These are phyloP conservation scores for Verticillium zaregamsianum DNA, from an alignment of 2,329 filamentous ascomycete species.

Conservation along the genomic window DNA sequence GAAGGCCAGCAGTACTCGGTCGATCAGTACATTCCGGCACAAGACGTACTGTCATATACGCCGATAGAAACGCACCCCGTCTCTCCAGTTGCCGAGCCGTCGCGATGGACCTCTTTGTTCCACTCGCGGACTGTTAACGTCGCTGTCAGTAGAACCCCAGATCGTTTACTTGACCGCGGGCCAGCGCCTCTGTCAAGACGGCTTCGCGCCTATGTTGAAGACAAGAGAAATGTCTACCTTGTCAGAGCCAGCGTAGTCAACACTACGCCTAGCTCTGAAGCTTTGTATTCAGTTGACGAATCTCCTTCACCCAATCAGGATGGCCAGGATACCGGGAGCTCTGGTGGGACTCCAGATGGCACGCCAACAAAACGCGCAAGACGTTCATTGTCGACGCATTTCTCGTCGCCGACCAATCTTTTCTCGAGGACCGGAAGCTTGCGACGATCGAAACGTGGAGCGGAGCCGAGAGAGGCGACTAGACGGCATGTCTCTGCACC, in stretches of 20 bases:
- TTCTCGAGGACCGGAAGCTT: constrained; percentile 53
- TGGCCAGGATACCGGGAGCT: constrained; percentile 5
- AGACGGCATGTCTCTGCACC: constrained; percentile 53
- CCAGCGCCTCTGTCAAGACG: constrained; percentile 18
- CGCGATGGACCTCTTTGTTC: constrained; percentile 54
- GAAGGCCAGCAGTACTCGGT: constrained; percentile 11
- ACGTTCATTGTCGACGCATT: constrained; percentile 57
- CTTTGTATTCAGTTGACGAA: not conserved
- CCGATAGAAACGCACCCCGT: not conserved
- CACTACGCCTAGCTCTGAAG: not conserved
- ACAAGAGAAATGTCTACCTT: constrained; percentile 18
- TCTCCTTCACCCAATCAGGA: constrained; percentile 2
- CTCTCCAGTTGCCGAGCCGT: constrained; percentile 8
- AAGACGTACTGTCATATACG: not conserved
- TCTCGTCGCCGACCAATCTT: constrained; percentile 53
- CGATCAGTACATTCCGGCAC: constrained; percentile 5
- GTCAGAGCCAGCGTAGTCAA: constrained; percentile 12
- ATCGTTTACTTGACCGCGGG: constrained; percentile 23
- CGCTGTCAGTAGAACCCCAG: constrained; percentile 19
- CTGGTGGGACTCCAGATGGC: constrained; percentile 25
- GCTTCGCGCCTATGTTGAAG: constrained; percentile 22
- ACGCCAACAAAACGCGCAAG: constrained; percentile 41
- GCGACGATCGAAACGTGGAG: constrained; percentile 48
- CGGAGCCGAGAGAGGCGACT: constrained; percentile 34
- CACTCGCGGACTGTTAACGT: constrained; percentile 35